Conservation (phyloP, 2,329 filamentous ascomycete species). For the Daldinia sp. region DNA sequence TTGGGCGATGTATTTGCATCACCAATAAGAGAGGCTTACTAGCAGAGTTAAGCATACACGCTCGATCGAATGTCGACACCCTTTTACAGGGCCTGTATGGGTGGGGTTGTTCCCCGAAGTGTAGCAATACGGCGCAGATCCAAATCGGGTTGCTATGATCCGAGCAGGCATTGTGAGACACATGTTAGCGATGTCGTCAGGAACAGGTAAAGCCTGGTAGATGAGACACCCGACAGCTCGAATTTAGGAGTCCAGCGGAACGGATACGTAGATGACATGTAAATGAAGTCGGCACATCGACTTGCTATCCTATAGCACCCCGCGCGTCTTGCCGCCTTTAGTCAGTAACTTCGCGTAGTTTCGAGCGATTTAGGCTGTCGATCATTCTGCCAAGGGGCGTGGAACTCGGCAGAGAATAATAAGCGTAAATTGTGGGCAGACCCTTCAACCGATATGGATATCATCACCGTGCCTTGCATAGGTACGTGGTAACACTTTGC, state of each 20-base stretch:
- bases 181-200: conserved; percentile 1
- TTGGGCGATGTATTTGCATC: not conserved
- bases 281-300: not conserved
- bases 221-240: not conserved
- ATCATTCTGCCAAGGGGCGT: conserved; percentile 14
- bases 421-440: conserved; percentile 1
- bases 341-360: not conserved
- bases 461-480: not conserved
- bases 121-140: not conserved
- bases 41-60: not conserved
- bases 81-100: not conserved
- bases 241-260: not conserved
- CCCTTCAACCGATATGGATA: not conserved
- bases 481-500: not conserved
- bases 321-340: not conserved
- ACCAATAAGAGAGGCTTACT: not conserved
- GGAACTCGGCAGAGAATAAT: conserved; percentile 18
- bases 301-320: not conserved
- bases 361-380: conserved; percentile 11
- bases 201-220: not conserved
- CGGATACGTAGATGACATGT: not conserved
- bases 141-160: conserved; percentile 12
- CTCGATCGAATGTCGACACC: not conserved
- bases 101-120: not conserved
- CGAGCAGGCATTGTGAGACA: conserved; percentile 24